phyloP scores from a whole-genome alignment of 768 basidiomycete genomes.

The Gloeopeniophorella convolvens region DNA sequence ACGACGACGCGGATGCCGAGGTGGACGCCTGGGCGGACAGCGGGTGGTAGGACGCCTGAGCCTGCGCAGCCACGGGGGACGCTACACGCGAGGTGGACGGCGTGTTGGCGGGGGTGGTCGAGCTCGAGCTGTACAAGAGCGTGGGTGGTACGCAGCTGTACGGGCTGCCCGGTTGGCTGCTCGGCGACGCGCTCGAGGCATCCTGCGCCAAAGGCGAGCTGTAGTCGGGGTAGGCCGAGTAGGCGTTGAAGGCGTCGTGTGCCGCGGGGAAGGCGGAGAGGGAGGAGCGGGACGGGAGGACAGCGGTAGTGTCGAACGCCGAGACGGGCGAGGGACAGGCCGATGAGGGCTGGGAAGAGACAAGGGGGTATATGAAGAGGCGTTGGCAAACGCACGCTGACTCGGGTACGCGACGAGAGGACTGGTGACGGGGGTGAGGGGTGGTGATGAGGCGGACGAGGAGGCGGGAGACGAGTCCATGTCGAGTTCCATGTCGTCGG shows the following conservation, averaged over 20 bases:
- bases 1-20: constrained; percentile 21
- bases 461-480: constrained; percentile 38
- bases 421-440: constrained; percentile 39
- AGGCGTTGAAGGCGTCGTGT: constrained; percentile 59
- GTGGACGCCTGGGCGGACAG: constrained; percentile 23
- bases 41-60: constrained; percentile 26
- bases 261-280: constrained; percentile 31
- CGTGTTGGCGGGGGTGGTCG: constrained; percentile 41
- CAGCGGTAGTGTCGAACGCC: constrained; percentile 47
- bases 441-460: constrained; percentile 34
- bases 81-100: constrained; percentile 43
- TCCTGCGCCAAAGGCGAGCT: constrained; percentile 44
- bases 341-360: constrained; percentile 28
- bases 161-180: constrained; percentile 27
- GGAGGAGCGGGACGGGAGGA: constrained; percentile 44
- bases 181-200: background rate
- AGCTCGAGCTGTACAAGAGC: constrained; percentile 38
- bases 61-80: constrained; percentile 25
- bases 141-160: constrained; percentile 58
- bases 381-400: constrained; percentile 18
- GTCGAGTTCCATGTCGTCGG: constrained; percentile 81
- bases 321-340: constrained; percentile 33
- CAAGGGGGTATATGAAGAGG: constrained; percentile 25
- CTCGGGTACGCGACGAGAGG: constrained; percentile 31
- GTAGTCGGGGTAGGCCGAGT: constrained; percentile 63